Conservation (phyloP, 2,329 filamentous ascomycete genomes). For the Chaetomium sp. region DNA sequence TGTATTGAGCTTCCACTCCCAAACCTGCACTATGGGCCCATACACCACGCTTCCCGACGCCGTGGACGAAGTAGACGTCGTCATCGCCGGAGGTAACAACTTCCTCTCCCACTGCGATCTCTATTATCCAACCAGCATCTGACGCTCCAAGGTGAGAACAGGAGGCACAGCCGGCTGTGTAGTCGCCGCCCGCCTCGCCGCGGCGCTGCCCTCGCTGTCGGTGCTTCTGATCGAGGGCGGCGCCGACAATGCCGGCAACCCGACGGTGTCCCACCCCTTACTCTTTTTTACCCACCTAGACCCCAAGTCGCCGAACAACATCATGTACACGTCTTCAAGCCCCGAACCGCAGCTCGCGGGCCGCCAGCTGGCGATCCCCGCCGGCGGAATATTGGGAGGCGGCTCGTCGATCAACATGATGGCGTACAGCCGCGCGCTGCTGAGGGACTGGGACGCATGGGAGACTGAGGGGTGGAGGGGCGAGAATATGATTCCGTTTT, state of each 20-base stretch:
- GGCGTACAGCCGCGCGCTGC: conserved; percentile 30
- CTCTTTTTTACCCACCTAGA: conserved; percentile 42
- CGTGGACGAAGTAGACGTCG: conserved; percentile 32
- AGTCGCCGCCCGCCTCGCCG: conserved; percentile 43
- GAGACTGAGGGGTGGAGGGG: conserved; percentile 20
- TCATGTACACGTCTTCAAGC: conserved; percentile 39
- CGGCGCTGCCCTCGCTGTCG: conserved; percentile 41
- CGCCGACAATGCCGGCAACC: conserved; percentile 43
- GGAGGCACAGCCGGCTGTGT: conserved; percentile 45
- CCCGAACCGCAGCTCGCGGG: conserved; percentile 34
- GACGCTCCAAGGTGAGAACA: neutral
- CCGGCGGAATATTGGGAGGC: conserved; percentile 44
- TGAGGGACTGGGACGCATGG: conserved; percentile 24
- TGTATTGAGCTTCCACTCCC: no score
- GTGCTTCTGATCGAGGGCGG: conserved; percentile 50
- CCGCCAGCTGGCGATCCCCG: conserved; percentile 34
- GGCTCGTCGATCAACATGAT: conserved; percentile 43
- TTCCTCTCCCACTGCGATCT: neutral
- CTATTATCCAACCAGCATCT: neutral
- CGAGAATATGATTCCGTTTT: conserved; percentile 37
- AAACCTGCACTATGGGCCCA: conserved; percentile 2
- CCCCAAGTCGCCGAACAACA: conserved; percentile 34
- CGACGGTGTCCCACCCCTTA: conserved; percentile 43
- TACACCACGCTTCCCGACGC: conserved; percentile 13
- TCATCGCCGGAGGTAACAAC: conserved; percentile 27